phyloP scores from a whole-genome alignment of 1,284 basidiomycete genomes.

The Cryptococcus depauperatus region DNA sequence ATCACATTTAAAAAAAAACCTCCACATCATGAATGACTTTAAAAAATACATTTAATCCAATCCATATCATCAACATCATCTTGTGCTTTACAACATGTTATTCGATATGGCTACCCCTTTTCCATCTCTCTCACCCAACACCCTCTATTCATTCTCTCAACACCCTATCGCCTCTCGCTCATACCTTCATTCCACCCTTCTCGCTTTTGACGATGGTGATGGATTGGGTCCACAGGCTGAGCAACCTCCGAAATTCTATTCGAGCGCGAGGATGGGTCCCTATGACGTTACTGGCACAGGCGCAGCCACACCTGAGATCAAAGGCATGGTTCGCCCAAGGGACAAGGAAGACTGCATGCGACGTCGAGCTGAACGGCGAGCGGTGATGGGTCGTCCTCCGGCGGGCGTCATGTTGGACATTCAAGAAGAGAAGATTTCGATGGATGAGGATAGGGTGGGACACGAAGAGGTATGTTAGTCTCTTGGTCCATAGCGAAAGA shows the following conservation, averaged over 20 bases:
- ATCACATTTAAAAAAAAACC: too few species aligned
- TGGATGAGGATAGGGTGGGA: slow-evolving; percentile 34
- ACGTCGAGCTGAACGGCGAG: slow-evolving; percentile 22
- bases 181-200: slow-evolving; percentile 16
- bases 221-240: not conserved
- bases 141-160: slow-evolving; percentile 28
- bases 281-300: too few species aligned
- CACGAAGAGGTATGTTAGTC: slow-evolving; percentile 25
- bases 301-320: not conserved
- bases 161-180: slow-evolving; percentile 23
- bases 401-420: slow-evolving; percentile 24
- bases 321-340: not conserved
- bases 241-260: too few species aligned
- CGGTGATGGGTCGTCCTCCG: slow-evolving; percentile 25
- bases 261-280: too few species aligned
- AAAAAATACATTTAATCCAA: too few species aligned
- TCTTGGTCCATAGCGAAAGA: not conserved
- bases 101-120: slow-evolving; percentile 7
- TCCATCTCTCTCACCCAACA: slow-evolving; percentile 14
- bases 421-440: slow-evolving; percentile 31
- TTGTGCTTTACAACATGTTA: slow-evolving; percentile 10
- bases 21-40: too few species aligned
- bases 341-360: not conserved
- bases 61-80: too few species aligned
- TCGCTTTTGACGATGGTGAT: not conserved